phyloP scores from a whole-genome alignment of 495 filamentous ascomycete species.

The Echria macrotheca region DNA sequence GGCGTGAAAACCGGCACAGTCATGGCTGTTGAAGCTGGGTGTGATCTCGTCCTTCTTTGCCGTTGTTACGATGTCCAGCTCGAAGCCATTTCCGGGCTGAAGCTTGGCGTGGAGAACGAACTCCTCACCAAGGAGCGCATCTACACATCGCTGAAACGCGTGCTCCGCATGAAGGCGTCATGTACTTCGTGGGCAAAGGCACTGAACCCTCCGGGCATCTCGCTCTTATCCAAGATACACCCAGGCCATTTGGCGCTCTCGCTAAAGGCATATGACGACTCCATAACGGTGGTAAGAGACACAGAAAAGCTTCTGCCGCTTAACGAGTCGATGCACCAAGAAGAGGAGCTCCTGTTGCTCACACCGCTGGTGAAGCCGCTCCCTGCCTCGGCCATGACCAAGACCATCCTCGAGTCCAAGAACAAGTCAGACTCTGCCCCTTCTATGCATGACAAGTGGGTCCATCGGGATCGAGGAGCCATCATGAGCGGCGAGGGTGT shows the following conservation, averaged over 20 bases:
- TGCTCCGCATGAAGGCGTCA: slow-evolving; percentile 67
- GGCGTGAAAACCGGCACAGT: slow-evolving; percentile 88
- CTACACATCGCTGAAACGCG: slow-evolving; percentile 63
- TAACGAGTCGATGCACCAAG: slow-evolving; percentile 67
- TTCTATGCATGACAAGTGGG: slow-evolving; percentile 48
- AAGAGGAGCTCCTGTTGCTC: slow-evolving; percentile 75
- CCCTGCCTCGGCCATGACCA: slow-evolving; percentile 69
- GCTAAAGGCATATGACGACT: slow-evolving; percentile 74
- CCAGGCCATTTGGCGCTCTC: slow-evolving; percentile 72
- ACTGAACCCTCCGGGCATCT: slow-evolving; percentile 69
- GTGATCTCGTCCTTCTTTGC: slow-evolving; percentile 79
- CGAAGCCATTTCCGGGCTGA: slow-evolving; percentile 79
- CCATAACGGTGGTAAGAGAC: slow-evolving; percentile 81
- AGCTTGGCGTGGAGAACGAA: slow-evolving; percentile 77
- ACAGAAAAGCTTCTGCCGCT: slow-evolving; percentile 73
- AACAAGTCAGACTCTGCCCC: slow-evolving; percentile 40
- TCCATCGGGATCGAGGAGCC: slow-evolving; percentile 55
- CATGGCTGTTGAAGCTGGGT: slow-evolving; percentile 91
- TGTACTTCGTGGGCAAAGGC: slow-evolving; percentile 83
- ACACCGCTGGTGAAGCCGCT: slow-evolving; percentile 83
- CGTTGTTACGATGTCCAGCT: slow-evolving; percentile 79
- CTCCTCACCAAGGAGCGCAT: slow-evolving; percentile 74
- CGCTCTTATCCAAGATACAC: slow-evolving; percentile 68
- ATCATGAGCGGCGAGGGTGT: slow-evolving; percentile 84
- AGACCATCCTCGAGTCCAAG: slow-evolving; percentile 43